phyloP scores from a whole-genome alignment of 768 basidiomycete species.

The Clitopilus hobsonii region DNA sequence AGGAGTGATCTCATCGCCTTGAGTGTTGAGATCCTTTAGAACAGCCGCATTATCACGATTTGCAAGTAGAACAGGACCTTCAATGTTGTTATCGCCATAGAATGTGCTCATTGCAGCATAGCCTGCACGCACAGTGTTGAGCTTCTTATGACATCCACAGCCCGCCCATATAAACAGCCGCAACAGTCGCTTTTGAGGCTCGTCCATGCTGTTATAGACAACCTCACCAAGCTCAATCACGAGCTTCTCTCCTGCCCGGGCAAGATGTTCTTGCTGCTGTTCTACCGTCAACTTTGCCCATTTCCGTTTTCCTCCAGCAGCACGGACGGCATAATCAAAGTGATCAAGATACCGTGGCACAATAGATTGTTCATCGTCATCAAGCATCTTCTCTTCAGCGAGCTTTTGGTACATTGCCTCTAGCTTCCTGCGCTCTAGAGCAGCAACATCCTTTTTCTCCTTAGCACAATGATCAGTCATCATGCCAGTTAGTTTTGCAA shows the following conservation, averaged over 20 bases:
- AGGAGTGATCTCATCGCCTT: conserved; percentile 5
- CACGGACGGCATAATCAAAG: conserved; percentile 9
- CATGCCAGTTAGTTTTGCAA: conserved; percentile 14
- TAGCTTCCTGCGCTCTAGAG: conserved; percentile 14
- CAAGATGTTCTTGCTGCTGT: conserved; percentile 7
- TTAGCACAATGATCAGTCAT: conserved; percentile 19
- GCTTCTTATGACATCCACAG: conserved; percentile 29
- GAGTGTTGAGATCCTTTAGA: background rate
- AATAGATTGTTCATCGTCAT: conserved; percentile 9
- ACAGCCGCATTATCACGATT: conserved; percentile 23
- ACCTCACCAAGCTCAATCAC: conserved; percentile 6
- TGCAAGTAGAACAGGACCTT: conserved; percentile 18
- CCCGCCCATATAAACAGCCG: conserved; percentile 25
- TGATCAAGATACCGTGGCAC: conserved; percentile 2
- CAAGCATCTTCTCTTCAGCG: conserved; percentile 16
- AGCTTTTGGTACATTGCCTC: conserved; percentile 15
- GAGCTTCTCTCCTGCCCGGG: conserved; percentile 9
- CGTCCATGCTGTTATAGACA: background rate
- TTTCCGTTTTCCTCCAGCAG: conserved; percentile 9
- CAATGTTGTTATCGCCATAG: conserved; percentile 13
- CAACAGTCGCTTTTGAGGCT: background rate
- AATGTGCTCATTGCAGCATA: conserved; percentile 13
- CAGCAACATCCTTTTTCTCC: conserved; percentile 21
- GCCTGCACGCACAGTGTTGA: conserved; percentile 23
- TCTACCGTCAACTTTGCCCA: conserved; percentile 9